These are phyloP conservation scores for Scleroderma bovista DNA, from an alignment of 768 basidiomycete genomes.

Conservation along the genomic window DNA sequence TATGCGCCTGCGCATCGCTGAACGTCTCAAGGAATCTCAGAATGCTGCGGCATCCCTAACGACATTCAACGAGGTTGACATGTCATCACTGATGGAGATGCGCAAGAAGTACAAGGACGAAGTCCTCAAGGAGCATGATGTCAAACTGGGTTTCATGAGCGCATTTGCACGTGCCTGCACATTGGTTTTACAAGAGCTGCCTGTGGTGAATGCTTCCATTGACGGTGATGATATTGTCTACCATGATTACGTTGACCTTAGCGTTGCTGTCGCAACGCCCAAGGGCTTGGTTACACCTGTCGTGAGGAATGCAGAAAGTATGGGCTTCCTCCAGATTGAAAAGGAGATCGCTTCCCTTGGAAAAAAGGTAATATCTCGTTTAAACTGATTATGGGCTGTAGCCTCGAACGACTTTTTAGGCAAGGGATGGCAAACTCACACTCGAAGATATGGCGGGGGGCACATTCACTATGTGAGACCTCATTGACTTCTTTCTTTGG, in stretches of 20 bases:
- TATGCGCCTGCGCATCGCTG: slow-evolving; percentile 95
- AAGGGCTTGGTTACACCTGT: slow-evolving; percentile 97
- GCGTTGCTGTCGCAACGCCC: slow-evolving; percentile 94
- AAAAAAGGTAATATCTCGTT: slow-evolving; percentile 58
- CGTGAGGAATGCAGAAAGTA: slow-evolving; percentile 80
- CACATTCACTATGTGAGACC: slow-evolving; percentile 91
- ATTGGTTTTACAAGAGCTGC: slow-evolving; percentile 86
- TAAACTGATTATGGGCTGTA: slow-evolving; percentile 4
- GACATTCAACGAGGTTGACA: slow-evolving; percentile 99
- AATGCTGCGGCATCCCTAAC: slow-evolving; percentile 95
- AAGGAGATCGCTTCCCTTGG: slow-evolving; percentile 86
- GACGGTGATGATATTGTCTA: slow-evolving; percentile 94
- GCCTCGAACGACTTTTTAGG: slow-evolving; percentile 35
- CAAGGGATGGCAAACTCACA: slow-evolving; percentile 88
- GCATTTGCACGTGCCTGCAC: slow-evolving; percentile 87
- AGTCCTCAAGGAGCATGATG: slow-evolving; percentile 84
- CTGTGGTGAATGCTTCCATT: slow-evolving; percentile 89
- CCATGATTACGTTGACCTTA: slow-evolving; percentile 87
- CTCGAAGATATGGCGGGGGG: slow-evolving; percentile 98
- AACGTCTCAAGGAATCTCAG: slow-evolving; percentile 97
- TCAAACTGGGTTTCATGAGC: slow-evolving; percentile 98
- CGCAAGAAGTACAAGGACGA: slow-evolving; percentile 91
- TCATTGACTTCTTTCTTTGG: not conserved
- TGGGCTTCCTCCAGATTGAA: slow-evolving; percentile 90
- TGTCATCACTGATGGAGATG: slow-evolving; percentile 93